Evolutionary conservation across 306 rosid genomes (phyloP), one percentile per base, ranked within the genome.

Genomic region (Delonix regia): DNA sequence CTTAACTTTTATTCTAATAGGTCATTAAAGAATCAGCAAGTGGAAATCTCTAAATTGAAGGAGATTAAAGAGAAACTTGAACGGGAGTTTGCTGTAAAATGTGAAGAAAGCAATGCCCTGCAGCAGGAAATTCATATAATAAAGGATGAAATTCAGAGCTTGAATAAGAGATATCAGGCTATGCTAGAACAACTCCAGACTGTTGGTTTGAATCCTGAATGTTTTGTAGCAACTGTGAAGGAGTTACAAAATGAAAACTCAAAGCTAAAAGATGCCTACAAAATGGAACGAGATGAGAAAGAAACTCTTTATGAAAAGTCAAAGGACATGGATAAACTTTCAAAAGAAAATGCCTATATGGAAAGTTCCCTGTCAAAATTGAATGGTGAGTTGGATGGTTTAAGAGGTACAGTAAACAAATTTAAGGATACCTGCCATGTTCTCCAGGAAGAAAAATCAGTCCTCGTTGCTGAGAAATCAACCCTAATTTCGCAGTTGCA

Each of bases 51-150:
- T 11, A 84, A 81, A 85, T 87, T 96, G 87, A 96, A 89, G 91
- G 90, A 78, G 80, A 89, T 96, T 75, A 96, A 96, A 82, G 94
- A 91, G 71, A 93, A 90, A 78, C 93, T 96, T 63, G 99, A 91
- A 65, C 88, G 64, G 13, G 92, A 90, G 65, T 90, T 96, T 70
- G 42, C 83, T 1, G 53, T 71, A 30, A 93, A 90, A 82, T 86
- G 88, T 79, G 93, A 86, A 56, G 90, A 96, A 74, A 90, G 94
- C 79, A 84, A 83, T 79, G 48, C 83, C 52, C 90, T 96, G 52
- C 92, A 88, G 79, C 73, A 47, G 33, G 94, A 91, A 71, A 90
- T 93, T 68, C 62, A 48, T 65, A 88, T 80, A 59, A 75, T 93
- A 83, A 92, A 89, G 82, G 92, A 83, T 18, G 93, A 93, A 87